Conservation (phyloP, 176 grass and related monocot species). For the Lolium multiflorum region DNA sequence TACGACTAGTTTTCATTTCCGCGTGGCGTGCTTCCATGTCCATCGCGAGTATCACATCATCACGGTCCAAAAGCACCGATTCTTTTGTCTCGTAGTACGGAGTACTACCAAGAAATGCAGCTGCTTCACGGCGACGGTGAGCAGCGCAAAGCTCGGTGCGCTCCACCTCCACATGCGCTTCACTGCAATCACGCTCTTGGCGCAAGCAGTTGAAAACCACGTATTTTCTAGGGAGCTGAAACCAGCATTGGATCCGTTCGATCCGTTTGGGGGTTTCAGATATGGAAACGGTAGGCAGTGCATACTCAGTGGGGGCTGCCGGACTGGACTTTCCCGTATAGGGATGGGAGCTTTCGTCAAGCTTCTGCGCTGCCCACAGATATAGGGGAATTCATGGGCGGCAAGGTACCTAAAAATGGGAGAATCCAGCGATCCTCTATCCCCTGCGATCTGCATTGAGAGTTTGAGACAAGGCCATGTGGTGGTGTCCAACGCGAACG, state of each 20-base stretch:
- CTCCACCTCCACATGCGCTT: not conserved
- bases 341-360: not conserved
- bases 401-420: not conserved
- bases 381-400: not conserved
- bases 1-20: not conserved
- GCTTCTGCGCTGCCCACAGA: not conserved
- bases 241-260: no score
- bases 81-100: no score
- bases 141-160: not conserved
- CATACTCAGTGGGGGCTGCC: not conserved
- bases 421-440: not conserved
- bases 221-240: no score
- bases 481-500: constrained; percentile 21
- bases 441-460: constrained; percentile 5
- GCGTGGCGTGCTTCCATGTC: not conserved
- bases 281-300: not conserved
- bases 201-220: not conserved
- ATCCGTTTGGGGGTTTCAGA: no score
- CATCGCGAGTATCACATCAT: not conserved
- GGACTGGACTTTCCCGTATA: not conserved
- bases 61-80: not conserved
- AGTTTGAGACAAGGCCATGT: constrained; percentile 20
- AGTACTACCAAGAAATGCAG: not conserved
- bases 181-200: not conserved
- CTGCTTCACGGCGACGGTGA: not conserved